These are phyloP conservation scores for Hordeum pubiflorum DNA, from an alignment of 202 grass and related monocot genomes.

Conservation along the genomic window DNA sequence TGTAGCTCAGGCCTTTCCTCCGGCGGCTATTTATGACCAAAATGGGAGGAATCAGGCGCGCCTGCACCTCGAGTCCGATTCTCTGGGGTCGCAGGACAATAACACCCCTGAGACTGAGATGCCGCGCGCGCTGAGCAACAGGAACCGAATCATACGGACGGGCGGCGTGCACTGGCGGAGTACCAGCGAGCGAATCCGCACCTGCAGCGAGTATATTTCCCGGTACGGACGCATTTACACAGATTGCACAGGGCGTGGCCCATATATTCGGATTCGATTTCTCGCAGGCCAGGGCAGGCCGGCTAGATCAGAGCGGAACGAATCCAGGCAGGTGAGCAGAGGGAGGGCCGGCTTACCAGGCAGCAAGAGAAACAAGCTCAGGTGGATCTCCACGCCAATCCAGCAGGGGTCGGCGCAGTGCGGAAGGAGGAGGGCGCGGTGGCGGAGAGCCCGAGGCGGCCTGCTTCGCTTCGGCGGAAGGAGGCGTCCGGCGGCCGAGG, in stretches of 20 bases:
- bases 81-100: not conserved
- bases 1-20: not conserved
- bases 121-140: not conserved
- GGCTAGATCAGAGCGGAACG: not conserved
- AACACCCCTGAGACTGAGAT: not conserved
- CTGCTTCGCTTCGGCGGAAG: not conserved
- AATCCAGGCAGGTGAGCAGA: not conserved
- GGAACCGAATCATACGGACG: not conserved
- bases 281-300: not conserved
- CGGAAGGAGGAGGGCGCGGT: not conserved
- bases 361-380: not conserved
- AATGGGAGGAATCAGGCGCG: slow-evolving; percentile 14
- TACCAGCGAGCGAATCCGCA: not conserved
- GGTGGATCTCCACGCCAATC: slow-evolving; percentile 25
- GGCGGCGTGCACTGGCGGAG: not conserved
- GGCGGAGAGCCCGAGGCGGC: slow-evolving; percentile 10
- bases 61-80: not conserved
- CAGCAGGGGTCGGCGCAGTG: not conserved
- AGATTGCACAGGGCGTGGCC: not conserved
- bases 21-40: not conserved
- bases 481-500: not conserved
- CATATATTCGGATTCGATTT: slow-evolving; percentile 1
- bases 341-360: slow-evolving; percentile 3
- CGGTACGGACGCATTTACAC: slow-evolving; percentile 2
- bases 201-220: not conserved